Evolutionary conservation across 768 basidiomycete species (phyloP).

Genomic region (Lactarius vividus): DNA sequence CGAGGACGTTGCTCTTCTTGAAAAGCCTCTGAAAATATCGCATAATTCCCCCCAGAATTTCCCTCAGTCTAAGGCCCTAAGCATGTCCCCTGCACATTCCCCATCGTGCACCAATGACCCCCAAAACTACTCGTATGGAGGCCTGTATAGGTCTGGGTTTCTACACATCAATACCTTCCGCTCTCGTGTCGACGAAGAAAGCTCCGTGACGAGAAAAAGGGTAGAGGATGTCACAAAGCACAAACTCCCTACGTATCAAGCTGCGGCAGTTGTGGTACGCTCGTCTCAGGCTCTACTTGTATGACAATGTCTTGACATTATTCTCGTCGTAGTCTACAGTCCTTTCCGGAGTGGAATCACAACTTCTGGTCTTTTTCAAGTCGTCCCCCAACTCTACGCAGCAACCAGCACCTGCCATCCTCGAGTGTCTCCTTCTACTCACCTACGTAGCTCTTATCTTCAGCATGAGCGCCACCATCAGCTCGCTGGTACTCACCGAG

Average conservation of each 20-base stretch:
- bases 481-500: slow-evolving; percentile 23
- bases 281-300: too few species aligned
- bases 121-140: not conserved
- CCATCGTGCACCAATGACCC: not conserved
- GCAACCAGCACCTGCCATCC: not conserved
- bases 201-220: not conserved
- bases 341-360: slow-evolving; percentile 23
- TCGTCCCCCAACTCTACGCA: not conserved
- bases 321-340: slow-evolving; percentile 14
- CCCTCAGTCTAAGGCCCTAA: not conserved
- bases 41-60: not conserved
- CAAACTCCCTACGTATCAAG: slow-evolving; percentile 22
- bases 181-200: not conserved
- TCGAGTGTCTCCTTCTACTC: slow-evolving; percentile 19
- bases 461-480: slow-evolving; percentile 25
- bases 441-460: slow-evolving; percentile 26
- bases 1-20: not conserved
- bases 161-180: not conserved
- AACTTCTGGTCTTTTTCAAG: slow-evolving; percentile 23
- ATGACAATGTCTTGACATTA: not conserved
- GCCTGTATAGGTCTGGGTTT: not conserved
- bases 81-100: slow-evolving; percentile 3
- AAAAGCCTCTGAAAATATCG: not conserved
- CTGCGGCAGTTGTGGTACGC: slow-evolving; percentile 22
- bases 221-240: slow-evolving; percentile 7